These are phyloP conservation scores for Leccinum sublutescens DNA, from an alignment of 768 basidiomycete species.

Conservation along the genomic window DNA sequence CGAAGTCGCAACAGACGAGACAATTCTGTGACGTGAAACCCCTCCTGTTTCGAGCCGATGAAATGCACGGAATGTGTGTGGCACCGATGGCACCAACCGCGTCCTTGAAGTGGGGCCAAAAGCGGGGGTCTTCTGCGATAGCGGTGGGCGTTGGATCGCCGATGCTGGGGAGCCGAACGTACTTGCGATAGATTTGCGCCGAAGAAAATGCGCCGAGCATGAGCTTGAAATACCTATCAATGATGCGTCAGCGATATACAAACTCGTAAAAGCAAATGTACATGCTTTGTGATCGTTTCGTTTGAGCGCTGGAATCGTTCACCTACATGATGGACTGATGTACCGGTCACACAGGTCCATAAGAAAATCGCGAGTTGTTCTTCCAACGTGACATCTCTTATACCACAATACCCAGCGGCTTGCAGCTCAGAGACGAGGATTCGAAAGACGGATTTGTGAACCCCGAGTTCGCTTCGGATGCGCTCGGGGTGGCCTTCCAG, in stretches of 20 bases:
- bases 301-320: neutral
- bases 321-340: neutral
- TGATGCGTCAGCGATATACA: neutral
- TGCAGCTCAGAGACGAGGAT: neutral
- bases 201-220: neutral
- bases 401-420: neutral
- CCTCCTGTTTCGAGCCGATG: neutral
- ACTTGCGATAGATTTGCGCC: neutral
- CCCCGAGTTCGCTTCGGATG: neutral
- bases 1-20: neutral
- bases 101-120: neutral
- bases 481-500: neutral
- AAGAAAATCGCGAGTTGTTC: neutral
- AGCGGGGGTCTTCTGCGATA: neutral
- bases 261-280: neutral
- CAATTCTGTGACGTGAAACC: neutral
- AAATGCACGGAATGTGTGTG: neutral
- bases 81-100: neutral
- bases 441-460: neutral
- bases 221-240: neutral
- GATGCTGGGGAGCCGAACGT: neutral
- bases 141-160: neutral
- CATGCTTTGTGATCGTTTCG: neutral
- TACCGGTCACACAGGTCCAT: neutral
- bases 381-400: neutral